Evolutionary conservation across 306 rosid species (phyloP).

Genomic region (Cicer pinnatifidum): DNA sequence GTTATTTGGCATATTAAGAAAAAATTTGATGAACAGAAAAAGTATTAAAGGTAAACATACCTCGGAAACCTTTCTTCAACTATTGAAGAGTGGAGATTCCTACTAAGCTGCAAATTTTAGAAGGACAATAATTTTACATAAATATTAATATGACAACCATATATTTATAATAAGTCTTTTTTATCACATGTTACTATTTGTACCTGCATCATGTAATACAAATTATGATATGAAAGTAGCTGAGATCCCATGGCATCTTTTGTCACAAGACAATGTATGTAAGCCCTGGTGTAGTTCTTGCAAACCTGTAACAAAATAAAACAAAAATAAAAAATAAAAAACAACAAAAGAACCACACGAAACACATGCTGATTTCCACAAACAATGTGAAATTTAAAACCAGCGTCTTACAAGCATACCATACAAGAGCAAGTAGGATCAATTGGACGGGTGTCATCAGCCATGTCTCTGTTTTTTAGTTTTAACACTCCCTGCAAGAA

Average conservation of each 20-base stretch:
- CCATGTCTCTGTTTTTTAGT: conserved; percentile 83
- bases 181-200: conserved; percentile 29
- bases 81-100: conserved; percentile 83
- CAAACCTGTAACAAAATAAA: conserved; percentile 70
- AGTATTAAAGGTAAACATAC: conserved; percentile 59
- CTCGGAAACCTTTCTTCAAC: conserved; percentile 76
- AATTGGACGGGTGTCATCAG: conserved; percentile 89
- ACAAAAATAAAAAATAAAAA: conserved; percentile 43
- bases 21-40: conserved; percentile 20
- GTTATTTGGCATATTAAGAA: conserved; percentile 38
- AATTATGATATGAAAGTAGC: conserved; percentile 92
- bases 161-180: background rate
- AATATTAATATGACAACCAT: conserved; percentile 4
- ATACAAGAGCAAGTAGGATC: conserved; percentile 87
- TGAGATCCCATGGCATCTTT: conserved; percentile 99
- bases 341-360: background rate
- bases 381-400: conserved; percentile 33
- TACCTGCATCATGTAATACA: conserved; percentile 93
- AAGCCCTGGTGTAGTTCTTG: conserved; percentile 88
- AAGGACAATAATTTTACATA: conserved; percentile 28
- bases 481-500: conserved; percentile 80
- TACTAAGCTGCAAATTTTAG: conserved; percentile 75
- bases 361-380: conserved; percentile 31
- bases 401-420: conserved; percentile 58
- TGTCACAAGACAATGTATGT: conserved; percentile 92